Evolutionary conservation across 148 eudicot species (phyloP).

Genomic region (Rhododendron kiyosumense): DNA sequence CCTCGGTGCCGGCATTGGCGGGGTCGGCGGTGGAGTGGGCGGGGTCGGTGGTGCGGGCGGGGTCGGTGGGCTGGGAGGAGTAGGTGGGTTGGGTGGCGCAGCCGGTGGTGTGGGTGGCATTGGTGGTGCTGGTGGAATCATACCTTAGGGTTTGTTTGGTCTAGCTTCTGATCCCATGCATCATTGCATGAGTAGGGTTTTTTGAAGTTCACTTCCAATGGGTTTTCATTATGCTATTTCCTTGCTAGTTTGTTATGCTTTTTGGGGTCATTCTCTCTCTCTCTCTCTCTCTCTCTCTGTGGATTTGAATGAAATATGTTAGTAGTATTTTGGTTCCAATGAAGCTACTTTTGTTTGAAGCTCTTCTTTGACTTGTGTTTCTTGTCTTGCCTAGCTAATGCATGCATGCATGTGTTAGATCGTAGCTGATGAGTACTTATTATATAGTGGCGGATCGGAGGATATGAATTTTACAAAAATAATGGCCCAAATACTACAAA

Average conservation of each 20-base stretch:
- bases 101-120: not conserved
- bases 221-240: not conserved
- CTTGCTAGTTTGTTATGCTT: not conserved
- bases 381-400: too few species aligned
- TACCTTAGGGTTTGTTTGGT: not conserved
- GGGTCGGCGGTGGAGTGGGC: not conserved
- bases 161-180: not conserved
- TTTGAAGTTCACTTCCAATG: not conserved
- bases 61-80: not conserved
- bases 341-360: too few species aligned
- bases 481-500: too few species aligned
- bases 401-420: too few species aligned
- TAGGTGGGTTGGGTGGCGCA: not conserved
- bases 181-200: not conserved
- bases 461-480: too few species aligned
- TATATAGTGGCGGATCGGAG: too few species aligned
- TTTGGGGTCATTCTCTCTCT: not conserved
- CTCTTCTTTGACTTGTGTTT: too few species aligned
- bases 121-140: not conserved
- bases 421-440: too few species aligned
- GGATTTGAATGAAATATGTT: not conserved
- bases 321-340: not conserved
- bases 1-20: not conserved
- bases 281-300: not conserved
- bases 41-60: too few species aligned